Conservation (phyloP, 768 basidiomycete species). For the Pulveroboletus sp. region DNA sequence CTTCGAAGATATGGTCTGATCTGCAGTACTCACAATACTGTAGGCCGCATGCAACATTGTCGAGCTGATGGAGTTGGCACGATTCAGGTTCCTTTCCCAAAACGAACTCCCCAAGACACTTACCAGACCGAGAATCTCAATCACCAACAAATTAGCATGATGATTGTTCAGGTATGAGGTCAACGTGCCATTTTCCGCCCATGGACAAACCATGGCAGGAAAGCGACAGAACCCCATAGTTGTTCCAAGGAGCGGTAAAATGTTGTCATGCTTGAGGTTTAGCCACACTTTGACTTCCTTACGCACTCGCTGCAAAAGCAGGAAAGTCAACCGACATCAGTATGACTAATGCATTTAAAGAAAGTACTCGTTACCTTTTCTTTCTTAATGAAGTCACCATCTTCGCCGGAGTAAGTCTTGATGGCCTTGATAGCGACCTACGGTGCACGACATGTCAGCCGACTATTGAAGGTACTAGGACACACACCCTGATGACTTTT, state of each 20-base stretch:
- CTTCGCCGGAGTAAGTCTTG: background rate
- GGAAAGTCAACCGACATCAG: background rate
- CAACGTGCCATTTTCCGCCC: constrained; percentile 24
- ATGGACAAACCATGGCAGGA: constrained; percentile 24
- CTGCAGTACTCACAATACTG: constrained; percentile 3
- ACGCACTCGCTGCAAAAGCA: constrained; percentile 11
- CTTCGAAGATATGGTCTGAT: background rate
- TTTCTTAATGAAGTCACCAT: background rate
- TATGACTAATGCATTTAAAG: background rate
- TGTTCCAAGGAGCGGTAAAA: constrained; percentile 21
- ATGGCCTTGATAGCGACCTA: background rate
- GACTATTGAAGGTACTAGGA: background rate
- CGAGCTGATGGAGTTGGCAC: background rate
- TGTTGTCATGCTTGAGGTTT: constrained; percentile 18
- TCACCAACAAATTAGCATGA: background rate
- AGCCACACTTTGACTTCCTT: constrained; percentile 25
- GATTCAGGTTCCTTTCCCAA: background rate
- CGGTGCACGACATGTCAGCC: no score
- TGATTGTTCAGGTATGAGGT: constrained; percentile 13
- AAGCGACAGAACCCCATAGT: constrained; percentile 23
- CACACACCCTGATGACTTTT: background rate
- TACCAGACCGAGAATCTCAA: constrained; percentile 15
- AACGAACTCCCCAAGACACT: background rate
- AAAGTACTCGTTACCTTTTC: background rate
- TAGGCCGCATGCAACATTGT: background rate